phyloP scores from a whole-genome alignment of 192 early-diverging fungal species.

The Backusella morwellensis region DNA sequence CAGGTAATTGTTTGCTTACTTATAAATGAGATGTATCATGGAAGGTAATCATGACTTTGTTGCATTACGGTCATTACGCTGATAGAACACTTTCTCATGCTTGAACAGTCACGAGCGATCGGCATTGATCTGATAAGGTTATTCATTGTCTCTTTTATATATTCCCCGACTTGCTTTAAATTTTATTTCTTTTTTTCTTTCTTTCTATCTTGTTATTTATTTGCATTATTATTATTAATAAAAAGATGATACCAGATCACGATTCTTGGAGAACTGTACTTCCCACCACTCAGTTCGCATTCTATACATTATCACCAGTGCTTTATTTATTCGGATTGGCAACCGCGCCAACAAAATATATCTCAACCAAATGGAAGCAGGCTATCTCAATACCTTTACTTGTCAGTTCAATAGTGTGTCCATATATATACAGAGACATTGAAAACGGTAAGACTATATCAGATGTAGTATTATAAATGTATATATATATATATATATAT shows the following conservation, averaged over 20 bases:
- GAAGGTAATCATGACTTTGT: no score
- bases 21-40: no score
- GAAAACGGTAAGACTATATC: not conserved
- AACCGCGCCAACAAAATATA: not conserved
- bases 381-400: not conserved
- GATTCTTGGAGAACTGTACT: not conserved
- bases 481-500: not conserved
- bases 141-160: not conserved
- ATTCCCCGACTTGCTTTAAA: not conserved
- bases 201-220: no score
- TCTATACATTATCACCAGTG: not conserved
- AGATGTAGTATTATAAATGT: not conserved
- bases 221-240: no score
- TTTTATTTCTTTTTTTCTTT: not conserved
- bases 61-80: not conserved
- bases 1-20: no score
- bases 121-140: not conserved
- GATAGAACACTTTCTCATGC: not conserved
- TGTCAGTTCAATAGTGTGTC: not conserved
- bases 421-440: not conserved
- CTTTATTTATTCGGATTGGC: not conserved
- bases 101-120: not conserved
- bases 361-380: not conserved
- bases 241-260: not conserved
- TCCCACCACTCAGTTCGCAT: not conserved